Base-by-base conservation (phyloP, 2,329 filamentous ascomycete genomes). In the Colletotrichum tanaceti region DNA sequence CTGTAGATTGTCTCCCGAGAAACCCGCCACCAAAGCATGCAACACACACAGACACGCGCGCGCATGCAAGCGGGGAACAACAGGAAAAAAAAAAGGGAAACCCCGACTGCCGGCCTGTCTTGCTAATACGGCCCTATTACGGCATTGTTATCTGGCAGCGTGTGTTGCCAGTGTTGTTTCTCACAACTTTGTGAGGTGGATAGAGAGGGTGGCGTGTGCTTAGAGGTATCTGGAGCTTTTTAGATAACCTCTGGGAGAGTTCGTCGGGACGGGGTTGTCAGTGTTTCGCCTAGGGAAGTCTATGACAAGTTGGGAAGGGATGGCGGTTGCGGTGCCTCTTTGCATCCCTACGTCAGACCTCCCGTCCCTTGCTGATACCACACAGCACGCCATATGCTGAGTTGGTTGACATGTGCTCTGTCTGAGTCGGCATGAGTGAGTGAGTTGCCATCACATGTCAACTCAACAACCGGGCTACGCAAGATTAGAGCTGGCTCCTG, bases 271-370 rank as follows among this genome's bases (percentile, higher is more conserved):
- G 60, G 55, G 44, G 39, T 68, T 69, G 62, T 61, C 55, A 65
- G n/a, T 50, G 55, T 60, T 66, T 69, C 66, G 49, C 49, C 47
- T 69, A 55, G 62, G 55, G 50, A 69, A 61, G 66, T 69, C 58
- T 66, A 44, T 39, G 50, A 35, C 50, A 55, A 68, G 54, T 44
- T 35, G 47, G 65, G 35, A 59, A 41, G 24, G 53, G 20, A 14
- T 32, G n/a, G 47, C 47, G 14, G 54, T 59, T 11, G 44, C 20
- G 54, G 55, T 54, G 61, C 61, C 49, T 65, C 65, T 49, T 22
- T 65, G 22, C 47, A 58, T 14, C 50, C 44, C 22, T 39, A 59
- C 57, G 32, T 59, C 57, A 49, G 44, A 46, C 14, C 20, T 39
- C 22, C 14, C 5, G 5, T 24, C 4, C 13, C 13, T 35, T 35